Evolutionary conservation across 495 filamentous ascomycete genomes (phyloP), one percentile per base, ranked within the genome.

Genomic region (Penicillium bovifimosum): DNA sequence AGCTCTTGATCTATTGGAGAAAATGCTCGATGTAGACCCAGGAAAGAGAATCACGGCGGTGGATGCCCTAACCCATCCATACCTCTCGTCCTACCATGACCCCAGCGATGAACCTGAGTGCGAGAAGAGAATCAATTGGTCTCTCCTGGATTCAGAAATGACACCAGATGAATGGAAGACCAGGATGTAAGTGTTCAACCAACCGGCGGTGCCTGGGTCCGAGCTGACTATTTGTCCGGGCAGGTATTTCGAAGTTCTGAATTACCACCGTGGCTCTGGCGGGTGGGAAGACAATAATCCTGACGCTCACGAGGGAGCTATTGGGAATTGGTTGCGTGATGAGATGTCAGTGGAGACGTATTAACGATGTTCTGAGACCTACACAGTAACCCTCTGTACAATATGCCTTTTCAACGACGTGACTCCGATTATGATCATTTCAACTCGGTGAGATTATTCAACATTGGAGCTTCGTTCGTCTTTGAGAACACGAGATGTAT

Each of bases 21-120:
- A 82, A 41, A 96, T 96, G 90, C 85, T 96, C 9, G 86, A 93
- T 18, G 93, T 95, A 61, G 90, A 95, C 63, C 91, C 90, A 3
- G 83, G 83, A 74, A 87, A 88, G 72, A 80, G 90, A 63, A 80
- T 95, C 62, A 84, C 82, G 36, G 89, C 91, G 3, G 77, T 80
- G 51, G 80, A 87, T 42, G 90, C 84, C 18, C 79, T 96, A 10
- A 81, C 82, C 27, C 87, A 96, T 65, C 85, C 87, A 49, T 96
- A 96, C 64, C 81, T 96, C 31, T 77, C 87, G 18, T 88, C 87
- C 11, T 96, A 96, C 69, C 89, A 93, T 60, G 90, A 96, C 60
- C 86, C 90, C 13, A 87, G 84, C 6, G 90, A 96, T 62, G 90
- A 96, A 69, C 90, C 90, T 4, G 84, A 87, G 1, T 86, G 91